phyloP scores from a whole-genome alignment of 805 yeast species.

The Saccharomycopsis sp. region DNA sequence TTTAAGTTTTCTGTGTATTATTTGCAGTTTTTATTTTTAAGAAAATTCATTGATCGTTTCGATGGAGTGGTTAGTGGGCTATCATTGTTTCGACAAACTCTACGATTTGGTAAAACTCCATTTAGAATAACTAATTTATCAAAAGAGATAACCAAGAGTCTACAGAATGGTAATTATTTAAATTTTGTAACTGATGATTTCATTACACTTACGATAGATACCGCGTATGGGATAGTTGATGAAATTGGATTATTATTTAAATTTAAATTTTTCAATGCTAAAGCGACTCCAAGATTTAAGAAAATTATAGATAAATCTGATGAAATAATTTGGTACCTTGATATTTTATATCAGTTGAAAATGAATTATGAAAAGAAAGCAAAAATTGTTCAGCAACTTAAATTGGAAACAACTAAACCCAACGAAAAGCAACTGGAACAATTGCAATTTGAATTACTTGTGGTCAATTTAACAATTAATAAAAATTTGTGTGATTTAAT shows the following conservation, averaged over 20 bases:
- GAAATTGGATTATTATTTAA: constrained; percentile 20
- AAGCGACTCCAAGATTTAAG: constrained; percentile 9
- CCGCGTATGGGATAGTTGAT: constrained; percentile 21
- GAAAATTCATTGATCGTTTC: constrained; percentile 9
- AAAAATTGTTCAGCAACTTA: background rate
- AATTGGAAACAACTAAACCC: constrained; percentile 1
- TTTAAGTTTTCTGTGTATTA: constrained; percentile 1
- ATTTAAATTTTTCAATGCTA: constrained; percentile 6
- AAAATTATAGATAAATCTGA: constrained; percentile 10
- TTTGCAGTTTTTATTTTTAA: constrained; percentile 8
- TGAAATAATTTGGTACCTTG: constrained; percentile 19
- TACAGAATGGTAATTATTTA: background rate
- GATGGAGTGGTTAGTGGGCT: constrained; percentile 13
- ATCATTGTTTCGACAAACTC: constrained; percentile 19
- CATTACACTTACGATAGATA: constrained; percentile 13
- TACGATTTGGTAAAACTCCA: constrained; percentile 22
- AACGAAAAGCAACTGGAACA: constrained; percentile 5
- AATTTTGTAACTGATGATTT: constrained; percentile 9
- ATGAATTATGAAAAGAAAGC: background rate
- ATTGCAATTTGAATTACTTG: background rate
- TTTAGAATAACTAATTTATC: constrained; percentile 6
- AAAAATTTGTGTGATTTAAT: constrained; percentile 15
- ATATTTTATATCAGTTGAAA: constrained; percentile 18
- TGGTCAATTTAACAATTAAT: background rate
- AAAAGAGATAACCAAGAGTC: background rate